phyloP scores from a whole-genome alignment of 495 filamentous ascomycete genomes.

The Lasiosphaeriaceae sp. region DNA sequence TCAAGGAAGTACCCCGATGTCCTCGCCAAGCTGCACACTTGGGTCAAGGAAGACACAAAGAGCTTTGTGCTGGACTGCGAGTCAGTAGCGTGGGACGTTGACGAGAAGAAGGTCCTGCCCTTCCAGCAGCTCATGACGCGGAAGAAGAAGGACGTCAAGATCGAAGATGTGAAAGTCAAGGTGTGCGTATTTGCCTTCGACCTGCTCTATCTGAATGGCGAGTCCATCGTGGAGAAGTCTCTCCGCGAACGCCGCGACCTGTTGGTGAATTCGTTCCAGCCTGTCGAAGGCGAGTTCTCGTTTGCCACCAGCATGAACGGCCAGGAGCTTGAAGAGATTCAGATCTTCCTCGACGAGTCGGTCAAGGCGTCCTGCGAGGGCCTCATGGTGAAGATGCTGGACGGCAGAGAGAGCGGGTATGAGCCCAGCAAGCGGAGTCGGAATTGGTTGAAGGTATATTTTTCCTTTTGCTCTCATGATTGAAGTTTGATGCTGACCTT shows the following conservation, averaged over 20 bases:
- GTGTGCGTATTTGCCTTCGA: constrained; percentile 98
- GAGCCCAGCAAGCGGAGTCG: constrained; percentile 92
- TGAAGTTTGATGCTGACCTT: constrained; percentile 3
- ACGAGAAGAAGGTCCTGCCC: constrained; percentile 87
- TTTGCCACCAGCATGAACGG: constrained; percentile 87
- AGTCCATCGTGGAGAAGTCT: constrained; percentile 82
- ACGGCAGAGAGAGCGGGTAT: constrained; percentile 85
- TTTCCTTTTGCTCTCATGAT: not conserved
- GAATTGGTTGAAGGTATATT: constrained; percentile 90
- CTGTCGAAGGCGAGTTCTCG: constrained; percentile 82
- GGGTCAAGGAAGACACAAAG: constrained; percentile 84
- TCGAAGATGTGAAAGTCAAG: constrained; percentile 95
- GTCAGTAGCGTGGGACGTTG: constrained; percentile 94
- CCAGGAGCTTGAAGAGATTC: constrained; percentile 88
- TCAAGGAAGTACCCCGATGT: constrained; percentile 98
- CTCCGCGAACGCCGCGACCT: constrained; percentile 80
- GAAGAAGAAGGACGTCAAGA: constrained; percentile 94
- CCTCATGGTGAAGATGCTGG: constrained; percentile 98
- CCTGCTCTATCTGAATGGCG: constrained; percentile 87
- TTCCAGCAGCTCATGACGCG: constrained; percentile 98
- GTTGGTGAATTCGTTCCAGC: constrained; percentile 67
- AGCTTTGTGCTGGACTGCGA: constrained; percentile 98
- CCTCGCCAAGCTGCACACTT: constrained; percentile 75
- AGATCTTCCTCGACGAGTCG: constrained; percentile 83
- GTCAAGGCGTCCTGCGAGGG: constrained; percentile 95